Evolutionary conservation across 139 green algal species (phyloP), one percentile per base, ranked within the genome.

Genomic region (Tetratostichococcus sp.): DNA sequence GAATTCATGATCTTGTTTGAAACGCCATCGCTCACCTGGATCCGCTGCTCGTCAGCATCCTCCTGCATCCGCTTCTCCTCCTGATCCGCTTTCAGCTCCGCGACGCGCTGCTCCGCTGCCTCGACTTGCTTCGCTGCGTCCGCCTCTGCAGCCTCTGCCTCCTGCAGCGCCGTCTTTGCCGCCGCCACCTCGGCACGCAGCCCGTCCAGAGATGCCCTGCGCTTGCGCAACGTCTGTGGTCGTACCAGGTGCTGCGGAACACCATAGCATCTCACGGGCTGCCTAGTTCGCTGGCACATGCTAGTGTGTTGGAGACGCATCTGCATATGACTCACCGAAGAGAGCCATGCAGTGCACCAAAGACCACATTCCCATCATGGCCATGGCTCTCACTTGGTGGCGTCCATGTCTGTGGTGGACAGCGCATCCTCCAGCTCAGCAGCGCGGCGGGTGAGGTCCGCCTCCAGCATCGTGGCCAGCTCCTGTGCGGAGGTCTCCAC

Each of bases 371-470:
- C 8, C n/a, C n/a, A n/a, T n/a, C n/a, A n/a, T n/a, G n/a, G n/a
- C n/a, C n/a, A n/a, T n/a, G n/a, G n/a, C n/a, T n/a, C 35, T 31
- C n/a, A 83, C 69, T 75, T 75, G 26, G 85, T 79, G 26, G 62
- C 70, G 1, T 76, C 66, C 30, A 75, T 50, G 30, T 85, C 80
- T 17, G 77, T 79, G 43, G 70, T 66, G 4, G 75, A 34, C 21
- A 83, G 35, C 6, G 42, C 68, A 43, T 85, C 80, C 50, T 87
- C 69, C 69, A 93, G 74, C 77, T 93, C 88, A 1, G 79, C 71
- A n/a, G 69, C 50, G 42, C 83, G 86, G 75, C 83, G 76, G 22
- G 71, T 28, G 68, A 94, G 77, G 74, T 94, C 93, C 0, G 69
- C 70, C 33, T 88, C 78, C 65, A 91, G 71, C 31, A 75, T 31